A percentile compares a stretch with the other conserved stretches of the same genome.
Evolutionary conservation across 176 grass and related monocot species (phyloP).

Genomic region (Stipa capillata): DNA sequence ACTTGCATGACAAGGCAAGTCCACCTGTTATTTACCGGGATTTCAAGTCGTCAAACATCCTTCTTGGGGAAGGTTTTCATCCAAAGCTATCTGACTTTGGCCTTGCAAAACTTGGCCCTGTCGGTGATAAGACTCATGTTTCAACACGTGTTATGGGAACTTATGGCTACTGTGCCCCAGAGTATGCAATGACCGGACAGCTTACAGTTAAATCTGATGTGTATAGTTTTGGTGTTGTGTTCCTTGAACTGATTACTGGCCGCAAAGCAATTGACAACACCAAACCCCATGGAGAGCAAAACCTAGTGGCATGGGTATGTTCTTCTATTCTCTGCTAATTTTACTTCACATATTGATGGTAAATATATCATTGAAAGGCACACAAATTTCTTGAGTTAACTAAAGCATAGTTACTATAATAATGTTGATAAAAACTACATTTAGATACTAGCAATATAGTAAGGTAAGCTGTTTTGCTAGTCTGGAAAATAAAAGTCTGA

Average conservation of each 20-base stretch:
- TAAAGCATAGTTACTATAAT: not conserved
- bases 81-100: conserved; percentile 89
- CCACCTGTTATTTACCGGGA: conserved; percentile 88
- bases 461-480: not conserved
- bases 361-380: not conserved
- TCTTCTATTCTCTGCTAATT: conserved; percentile 13
- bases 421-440: not conserved
- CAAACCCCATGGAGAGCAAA: conserved; percentile 61
- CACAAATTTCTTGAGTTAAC: not conserved
- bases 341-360: conserved; percentile 2
- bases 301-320: conserved; percentile 87
- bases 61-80: conserved; percentile 65
- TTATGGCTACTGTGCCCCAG: conserved; percentile 88
- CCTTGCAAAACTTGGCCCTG: conserved; percentile 85
- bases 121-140: conserved; percentile 92
- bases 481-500: conserved; percentile 10
- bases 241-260: conserved; percentile 86
- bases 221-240: conserved; percentile 91
- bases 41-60: conserved; percentile 96
- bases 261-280: conserved; percentile 87
- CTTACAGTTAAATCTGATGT: conserved; percentile 89
- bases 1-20: conserved; percentile 83
- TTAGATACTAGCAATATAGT: conserved; percentile 1
- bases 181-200: conserved; percentile 92
- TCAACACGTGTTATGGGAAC: conserved; percentile 93